Conservation (phyloP, 2,329 filamentous ascomycete genomes). For the Mollisiaceae sp. region DNA sequence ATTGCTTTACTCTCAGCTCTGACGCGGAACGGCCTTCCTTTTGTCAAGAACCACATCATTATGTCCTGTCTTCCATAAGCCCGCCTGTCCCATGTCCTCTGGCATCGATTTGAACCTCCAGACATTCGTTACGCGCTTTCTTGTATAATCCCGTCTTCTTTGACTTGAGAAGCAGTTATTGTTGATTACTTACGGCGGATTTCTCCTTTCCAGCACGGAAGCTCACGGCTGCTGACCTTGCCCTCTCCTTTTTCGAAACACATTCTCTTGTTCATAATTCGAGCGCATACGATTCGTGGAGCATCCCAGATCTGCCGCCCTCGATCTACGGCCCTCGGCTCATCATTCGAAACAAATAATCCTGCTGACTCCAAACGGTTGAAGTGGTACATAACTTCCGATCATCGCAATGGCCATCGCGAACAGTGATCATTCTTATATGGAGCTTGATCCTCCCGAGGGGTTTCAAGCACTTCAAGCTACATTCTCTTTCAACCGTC, state of each 20-base stretch:
- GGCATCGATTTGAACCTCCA: neutral
- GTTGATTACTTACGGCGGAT: neutral
- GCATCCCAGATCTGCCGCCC: slow-evolving; percentile 3
- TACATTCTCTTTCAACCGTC: slow-evolving; percentile 29
- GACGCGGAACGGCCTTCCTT: neutral
- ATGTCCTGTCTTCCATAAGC: neutral
- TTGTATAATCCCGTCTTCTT: neutral
- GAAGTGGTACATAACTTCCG: neutral
- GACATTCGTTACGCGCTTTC: neutral
- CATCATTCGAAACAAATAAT: neutral
- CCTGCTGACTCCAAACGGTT: neutral
- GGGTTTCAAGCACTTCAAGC: slow-evolving; percentile 27
- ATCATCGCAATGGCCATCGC: slow-evolving; percentile 1
- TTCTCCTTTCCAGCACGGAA: neutral
- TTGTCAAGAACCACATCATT: neutral
- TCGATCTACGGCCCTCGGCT: no score
- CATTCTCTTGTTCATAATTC: slow-evolving; percentile 12
- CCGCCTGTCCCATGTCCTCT: slow-evolving; percentile 1
- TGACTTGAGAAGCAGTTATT: neutral
- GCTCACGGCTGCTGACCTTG: neutral
- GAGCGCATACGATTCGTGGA: slow-evolving; percentile 11
- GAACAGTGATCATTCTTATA: slow-evolving; percentile 10
- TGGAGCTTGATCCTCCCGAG: slow-evolving; percentile 20
- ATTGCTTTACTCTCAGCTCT: neutral
- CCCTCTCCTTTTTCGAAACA: neutral